phyloP scores from a whole-genome alignment of 768 basidiomycete genomes.

The Sporobolomyces roseus region DNA sequence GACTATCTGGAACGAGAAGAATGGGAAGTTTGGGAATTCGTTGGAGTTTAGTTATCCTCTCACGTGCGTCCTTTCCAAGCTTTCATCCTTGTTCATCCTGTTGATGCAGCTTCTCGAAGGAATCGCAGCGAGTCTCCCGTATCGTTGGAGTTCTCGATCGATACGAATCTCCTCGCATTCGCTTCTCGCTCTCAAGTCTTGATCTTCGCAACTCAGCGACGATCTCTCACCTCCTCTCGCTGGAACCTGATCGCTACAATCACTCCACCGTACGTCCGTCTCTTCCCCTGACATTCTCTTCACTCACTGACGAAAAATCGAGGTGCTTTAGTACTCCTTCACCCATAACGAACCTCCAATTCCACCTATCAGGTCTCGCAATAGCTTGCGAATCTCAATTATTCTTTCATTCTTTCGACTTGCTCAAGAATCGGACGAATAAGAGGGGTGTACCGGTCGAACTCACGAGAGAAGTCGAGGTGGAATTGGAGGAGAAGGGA shows the following conservation, averaged over 20 bases:
- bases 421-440: neutral
- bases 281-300: neutral
- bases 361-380: slow-evolving; percentile 62
- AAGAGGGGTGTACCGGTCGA: slow-evolving; percentile 53
- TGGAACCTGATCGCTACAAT: slow-evolving; percentile 11
- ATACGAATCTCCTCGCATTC: slow-evolving; percentile 16
- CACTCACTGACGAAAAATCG: neutral
- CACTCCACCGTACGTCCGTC: slow-evolving; percentile 5
- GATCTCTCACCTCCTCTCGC: neutral
- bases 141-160: slow-evolving; percentile 29
- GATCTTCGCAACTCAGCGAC: slow-evolving; percentile 7
- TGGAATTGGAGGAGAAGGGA: slow-evolving; percentile 78
- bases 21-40: slow-evolving; percentile 68
- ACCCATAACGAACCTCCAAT: slow-evolving; percentile 69
- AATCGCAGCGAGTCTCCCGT: neutral
- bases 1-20: slow-evolving; percentile 95
- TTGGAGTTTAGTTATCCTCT: slow-evolving; percentile 3
- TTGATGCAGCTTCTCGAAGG: neutral
- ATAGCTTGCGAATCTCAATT: slow-evolving; percentile 79
- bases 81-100: neutral
- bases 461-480: slow-evolving; percentile 65
- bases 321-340: slow-evolving; percentile 60
- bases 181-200: slow-evolving; percentile 4
- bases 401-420: slow-evolving; percentile 58
- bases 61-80: neutral